Evolutionary conservation across 768 basidiomycete genomes (phyloP), one percentile per base, ranked within the genome.

Genomic region (Amanita brunnescens): DNA sequence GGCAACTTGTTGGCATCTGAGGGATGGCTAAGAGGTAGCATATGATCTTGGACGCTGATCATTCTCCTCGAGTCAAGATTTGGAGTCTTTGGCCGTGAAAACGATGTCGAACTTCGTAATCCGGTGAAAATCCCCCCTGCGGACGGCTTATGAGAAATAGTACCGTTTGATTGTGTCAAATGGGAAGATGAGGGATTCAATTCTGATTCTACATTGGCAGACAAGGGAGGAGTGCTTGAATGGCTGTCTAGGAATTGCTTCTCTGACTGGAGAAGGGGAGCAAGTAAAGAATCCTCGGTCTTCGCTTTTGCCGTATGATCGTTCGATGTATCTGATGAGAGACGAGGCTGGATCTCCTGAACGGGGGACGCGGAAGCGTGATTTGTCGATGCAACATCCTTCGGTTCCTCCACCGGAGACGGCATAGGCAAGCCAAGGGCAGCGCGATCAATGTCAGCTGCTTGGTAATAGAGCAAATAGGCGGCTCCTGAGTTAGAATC

Each of bases 401-500:
- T 51, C 24, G 21, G 32, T 14, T 51, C 50, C 21, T 20, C 41
- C 21, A 55, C 62, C 57, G 48, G 66, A 49, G 54, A 59, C 52
- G 57, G 59, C 39, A 56, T 60, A 42, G 73, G 77, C 18, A 95
- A 67, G 1, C 91, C 93, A 24, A 94, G 76, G 18, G 75, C 71
- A n/a, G 70, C 63, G 32, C 78, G 71, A 62, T 95, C 85, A 51
- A 98, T 76, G 65, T 97, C 92, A 30, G 78, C 83, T 21, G 92
- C 93, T 67, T 97, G 92, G 67, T 98, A 99, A 70, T 95, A 98
- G 33, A 99, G 75, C 21, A 98, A 93, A 65, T 99, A 99, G 16
- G 95, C 96, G 38, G 87, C 84, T 32, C 94, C 94, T 1, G 83
- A 73, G 59, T 80, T 78, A 10, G 77, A 87, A 62, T 98, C 96